Evolutionary conservation across 768 basidiomycete genomes (phyloP).

Genomic region (Pleurotus citrinopileatus): DNA sequence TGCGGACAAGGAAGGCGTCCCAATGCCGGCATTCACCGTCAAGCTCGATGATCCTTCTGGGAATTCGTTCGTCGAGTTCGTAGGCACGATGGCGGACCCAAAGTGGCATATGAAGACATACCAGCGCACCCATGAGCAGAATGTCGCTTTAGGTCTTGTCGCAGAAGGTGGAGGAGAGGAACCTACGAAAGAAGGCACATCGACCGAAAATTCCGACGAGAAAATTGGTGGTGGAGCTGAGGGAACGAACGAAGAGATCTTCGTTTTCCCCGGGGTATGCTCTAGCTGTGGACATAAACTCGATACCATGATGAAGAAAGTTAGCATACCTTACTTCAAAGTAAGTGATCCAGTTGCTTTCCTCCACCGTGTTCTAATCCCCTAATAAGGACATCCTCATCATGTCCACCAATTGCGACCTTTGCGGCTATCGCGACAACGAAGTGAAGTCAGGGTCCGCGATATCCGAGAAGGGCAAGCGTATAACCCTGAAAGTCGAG

Average conservation of each 20-base stretch:
- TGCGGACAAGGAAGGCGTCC: conserved; percentile 37
- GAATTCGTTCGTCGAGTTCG: conserved; percentile 94
- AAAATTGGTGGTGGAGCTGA: conserved; percentile 20
- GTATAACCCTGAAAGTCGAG: conserved; percentile 85
- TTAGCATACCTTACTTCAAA: conserved; percentile 97
- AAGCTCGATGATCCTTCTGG: conserved; percentile 91
- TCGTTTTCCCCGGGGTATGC: conserved; percentile 83
- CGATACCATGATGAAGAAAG: conserved; percentile 93
- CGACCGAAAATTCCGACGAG: neutral
- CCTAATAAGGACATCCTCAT: conserved; percentile 80
- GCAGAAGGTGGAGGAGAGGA: conserved; percentile 27
- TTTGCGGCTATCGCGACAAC: conserved; percentile 95
- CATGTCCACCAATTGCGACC: conserved; percentile 97
- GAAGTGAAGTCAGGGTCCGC: conserved; percentile 95
- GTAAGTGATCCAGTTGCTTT: conserved; percentile 35
- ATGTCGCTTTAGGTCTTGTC: conserved; percentile 73
- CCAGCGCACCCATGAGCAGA: conserved; percentile 75
- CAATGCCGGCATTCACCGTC: conserved; percentile 75
- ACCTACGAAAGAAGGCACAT: conserved; percentile 8
- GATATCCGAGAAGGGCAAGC: conserved; percentile 84
- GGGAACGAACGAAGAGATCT: conserved; percentile 79
- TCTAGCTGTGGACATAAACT: conserved; percentile 83
- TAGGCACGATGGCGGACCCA: conserved; percentile 83
- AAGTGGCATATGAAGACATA: conserved; percentile 91
- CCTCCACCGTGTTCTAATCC: neutral